phyloP scores from a whole-genome alignment of 1,139 yeast genomes.

The Debaryomyces nepalensis region DNA sequence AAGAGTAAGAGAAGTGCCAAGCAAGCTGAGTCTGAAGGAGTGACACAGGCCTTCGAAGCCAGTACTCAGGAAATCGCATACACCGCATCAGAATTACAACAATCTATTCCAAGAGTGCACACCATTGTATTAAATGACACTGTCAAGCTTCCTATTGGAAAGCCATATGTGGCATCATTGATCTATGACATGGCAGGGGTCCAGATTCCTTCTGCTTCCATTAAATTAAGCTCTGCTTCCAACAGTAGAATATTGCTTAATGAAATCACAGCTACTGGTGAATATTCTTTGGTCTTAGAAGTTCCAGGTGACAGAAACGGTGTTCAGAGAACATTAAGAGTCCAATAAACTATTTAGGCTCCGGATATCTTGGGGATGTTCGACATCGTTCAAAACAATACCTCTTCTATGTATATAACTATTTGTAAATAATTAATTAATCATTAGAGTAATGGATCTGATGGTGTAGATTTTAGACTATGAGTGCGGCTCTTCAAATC shows the following conservation, averaged over 20 bases:
- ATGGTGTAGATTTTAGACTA: not conserved
- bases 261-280: constrained; percentile 34
- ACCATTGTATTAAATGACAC: constrained; percentile 24
- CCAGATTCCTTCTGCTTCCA: constrained; percentile 30
- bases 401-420: constrained; percentile 9
- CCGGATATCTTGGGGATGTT: constrained; percentile 1
- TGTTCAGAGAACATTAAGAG: constrained; percentile 22
- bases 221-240: constrained; percentile 23
- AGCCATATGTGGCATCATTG: constrained; percentile 27
- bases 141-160: constrained; percentile 33
- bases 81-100: constrained; percentile 37
- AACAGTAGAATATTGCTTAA: constrained; percentile 21
- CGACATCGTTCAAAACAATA: no score
- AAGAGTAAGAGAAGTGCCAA: constrained; percentile 16
- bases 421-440: constrained; percentile 8
- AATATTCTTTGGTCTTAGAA: constrained; percentile 34
- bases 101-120: constrained; percentile 34
- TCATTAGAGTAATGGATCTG: constrained; percentile 4
- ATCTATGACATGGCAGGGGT: constrained; percentile 38
- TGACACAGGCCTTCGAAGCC: constrained; percentile 13
- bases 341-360: constrained; percentile 14
- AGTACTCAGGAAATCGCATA: constrained; percentile 22
- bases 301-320: constrained; percentile 28
- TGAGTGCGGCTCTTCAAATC: constrained; percentile 6
- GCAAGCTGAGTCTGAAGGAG: constrained; percentile 12